Evolutionary conservation across 148 eudicot species (phyloP), one percentile per base, ranked within the genome.

Genomic region (Rhododendron simsii): DNA sequence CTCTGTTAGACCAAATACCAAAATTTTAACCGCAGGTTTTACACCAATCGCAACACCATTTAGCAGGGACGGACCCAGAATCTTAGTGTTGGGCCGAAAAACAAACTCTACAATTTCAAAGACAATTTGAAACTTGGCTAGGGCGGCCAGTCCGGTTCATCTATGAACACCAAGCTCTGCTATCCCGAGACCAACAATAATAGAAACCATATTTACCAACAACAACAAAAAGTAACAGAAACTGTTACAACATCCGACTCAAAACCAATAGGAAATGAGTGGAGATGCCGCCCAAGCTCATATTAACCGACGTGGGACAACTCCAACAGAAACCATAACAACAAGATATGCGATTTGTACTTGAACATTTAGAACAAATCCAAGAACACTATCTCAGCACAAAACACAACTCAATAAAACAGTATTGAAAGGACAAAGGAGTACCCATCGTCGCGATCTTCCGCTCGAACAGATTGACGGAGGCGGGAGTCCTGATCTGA

Each of bases 381-480:
- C 23, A 57, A 57, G 7, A 57, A 57, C 16, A 23, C 23, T 18
- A 57, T 18, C 21, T 57, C 63, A 57, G 63, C 63, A 57, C 23
- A 57, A 57, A 18, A 57, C 23, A 57, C 23, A 57, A 16, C 21
- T 59, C 65, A 20, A 7, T 59, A 20, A 59, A 59, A 59, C 65
- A 59, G 3, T 26, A 26, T n/a, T 2, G 33, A 10, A 67, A 26
- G 74, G 74, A 26, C 74, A 26, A 67, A 67, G 63, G 13, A 57
- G 14, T 89, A 92, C 94, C 92, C 94, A 92, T 92, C 3, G 92
- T 89, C 21, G 94, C 89, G 85, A 92, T 80, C 81, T 85, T 91
- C 2, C 92, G 90, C 53, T 88, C 83, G 69, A 90, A 85, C 3
- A 35, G 73, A 47, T 44, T 61, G 51, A 88, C 20, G 3, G 87